A percentile compares a stretch with the other conserved stretches of the same genome.
phyloP scores from a whole-genome alignment of 176 grass and related monocot genomes.

The Avena eriantha region DNA sequence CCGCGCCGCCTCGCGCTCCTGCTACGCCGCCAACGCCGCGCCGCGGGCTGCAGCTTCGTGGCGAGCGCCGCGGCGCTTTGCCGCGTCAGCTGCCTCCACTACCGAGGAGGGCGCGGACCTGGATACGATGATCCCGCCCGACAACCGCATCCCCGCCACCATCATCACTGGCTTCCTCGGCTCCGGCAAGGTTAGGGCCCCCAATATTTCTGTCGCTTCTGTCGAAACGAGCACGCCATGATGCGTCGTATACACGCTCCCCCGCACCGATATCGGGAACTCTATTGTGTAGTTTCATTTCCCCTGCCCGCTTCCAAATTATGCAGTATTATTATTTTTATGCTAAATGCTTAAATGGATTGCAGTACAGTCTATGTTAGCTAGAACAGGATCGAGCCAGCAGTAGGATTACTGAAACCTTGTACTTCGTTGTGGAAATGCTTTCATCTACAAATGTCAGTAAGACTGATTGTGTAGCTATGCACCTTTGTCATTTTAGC shows the following conservation, averaged over 20 bases:
- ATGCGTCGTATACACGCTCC: not conserved
- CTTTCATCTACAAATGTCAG: not conserved
- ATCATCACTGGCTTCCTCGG: conserved; percentile 98
- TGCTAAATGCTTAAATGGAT: not conserved
- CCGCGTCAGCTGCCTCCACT: conserved; percentile 57
- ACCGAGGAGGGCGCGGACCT: conserved; percentile 48
- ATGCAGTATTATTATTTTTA: conserved; percentile 1
- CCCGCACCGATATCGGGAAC: too few species aligned
- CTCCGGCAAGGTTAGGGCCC: conserved; percentile 72
- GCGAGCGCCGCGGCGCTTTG: conserved; percentile 54
- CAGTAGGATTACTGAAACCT: not conserved
- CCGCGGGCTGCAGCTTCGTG: conserved; percentile 15
- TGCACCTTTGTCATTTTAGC: not conserved
- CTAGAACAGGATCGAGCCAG: not conserved
- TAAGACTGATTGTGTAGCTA: not conserved
- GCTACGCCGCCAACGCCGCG: conserved; percentile 30
- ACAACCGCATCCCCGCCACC: conserved; percentile 89
- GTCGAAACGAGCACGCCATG: not conserved
- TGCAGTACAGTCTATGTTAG: not conserved
- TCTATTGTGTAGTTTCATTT: not conserved
- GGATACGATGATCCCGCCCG: conserved; percentile 65
- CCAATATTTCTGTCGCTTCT: not conserved
- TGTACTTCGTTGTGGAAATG: not conserved
- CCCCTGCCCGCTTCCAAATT: too few species aligned
- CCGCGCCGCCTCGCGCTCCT: conserved; percentile 22